These are phyloP conservation scores for Micractinium conductrix DNA, from an alignment of 139 green algal genomes.

Conservation along the genomic window DNA sequence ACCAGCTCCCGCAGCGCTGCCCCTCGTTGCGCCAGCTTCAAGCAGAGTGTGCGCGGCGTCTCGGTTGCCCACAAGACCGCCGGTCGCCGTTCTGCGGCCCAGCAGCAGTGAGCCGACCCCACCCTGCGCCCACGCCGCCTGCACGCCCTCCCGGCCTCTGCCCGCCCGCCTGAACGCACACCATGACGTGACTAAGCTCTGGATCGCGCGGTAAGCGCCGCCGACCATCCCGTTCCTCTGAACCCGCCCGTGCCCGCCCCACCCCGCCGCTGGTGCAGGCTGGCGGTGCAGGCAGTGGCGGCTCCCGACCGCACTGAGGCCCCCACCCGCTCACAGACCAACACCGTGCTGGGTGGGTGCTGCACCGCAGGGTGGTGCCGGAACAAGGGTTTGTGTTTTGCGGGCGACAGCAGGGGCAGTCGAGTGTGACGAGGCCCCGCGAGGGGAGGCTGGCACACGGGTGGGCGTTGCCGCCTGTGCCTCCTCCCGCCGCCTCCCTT, in stretches of 20 bases:
- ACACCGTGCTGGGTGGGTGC: constrained; percentile 41
- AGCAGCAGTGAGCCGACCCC: constrained; percentile 26
- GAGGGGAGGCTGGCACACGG: too few species aligned
- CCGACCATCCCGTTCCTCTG: too few species aligned
- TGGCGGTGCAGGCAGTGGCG: constrained; percentile 15
- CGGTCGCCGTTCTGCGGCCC: constrained; percentile 12
- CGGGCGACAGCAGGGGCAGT: too few species aligned
- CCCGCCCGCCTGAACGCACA: neutral
- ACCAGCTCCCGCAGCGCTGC: neutral
- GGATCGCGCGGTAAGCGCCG: too few species aligned
- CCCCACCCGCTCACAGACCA: constrained; percentile 31
- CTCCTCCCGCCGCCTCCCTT: too few species aligned
- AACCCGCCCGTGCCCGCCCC: too few species aligned
- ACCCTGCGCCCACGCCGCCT: too few species aligned
- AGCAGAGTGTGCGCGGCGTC: constrained; percentile 9
- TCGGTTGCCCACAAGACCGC: constrained; percentile 7
- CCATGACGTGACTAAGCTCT: neutral
- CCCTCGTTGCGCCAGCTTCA: neutral
- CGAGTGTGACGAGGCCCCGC: too few species aligned
- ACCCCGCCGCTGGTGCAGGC: constrained; percentile 2
- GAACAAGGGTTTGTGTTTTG: too few species aligned
- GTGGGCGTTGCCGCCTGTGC: too few species aligned
- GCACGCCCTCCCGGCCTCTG: neutral
- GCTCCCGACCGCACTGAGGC: neutral
- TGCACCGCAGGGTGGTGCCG: too few species aligned